Percentiles rank a stretch among this genome's conserved stretches.
phyloP scores from a whole-genome alignment of 1,139 yeast genomes.

The Pichia sp. region DNA sequence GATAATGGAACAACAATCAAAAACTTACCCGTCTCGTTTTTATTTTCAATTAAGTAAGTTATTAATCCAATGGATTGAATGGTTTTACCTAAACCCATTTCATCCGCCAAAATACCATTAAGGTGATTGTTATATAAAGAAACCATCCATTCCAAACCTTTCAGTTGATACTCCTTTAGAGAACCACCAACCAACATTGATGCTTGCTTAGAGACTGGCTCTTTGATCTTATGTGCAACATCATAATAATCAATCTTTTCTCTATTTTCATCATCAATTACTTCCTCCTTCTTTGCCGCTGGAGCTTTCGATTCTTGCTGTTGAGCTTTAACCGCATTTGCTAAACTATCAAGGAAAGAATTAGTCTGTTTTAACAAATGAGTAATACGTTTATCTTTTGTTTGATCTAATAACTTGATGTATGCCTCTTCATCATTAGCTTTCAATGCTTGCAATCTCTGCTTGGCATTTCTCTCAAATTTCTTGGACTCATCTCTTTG shows the following conservation, averaged over 20 bases:
- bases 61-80: slow-evolving; percentile 76
- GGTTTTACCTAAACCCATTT: slow-evolving; percentile 89
- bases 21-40: slow-evolving; percentile 61
- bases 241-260: slow-evolving; percentile 65
- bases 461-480: slow-evolving; percentile 69
- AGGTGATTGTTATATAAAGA: slow-evolving; percentile 86
- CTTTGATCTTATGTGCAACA: slow-evolving; percentile 70
- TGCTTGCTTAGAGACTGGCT: slow-evolving; percentile 59
- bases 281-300: slow-evolving; percentile 25
- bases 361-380: slow-evolving; percentile 73
- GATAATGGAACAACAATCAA: slow-evolving; percentile 79
- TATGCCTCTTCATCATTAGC: slow-evolving; percentile 83
- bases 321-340: slow-evolving; percentile 70
- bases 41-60: slow-evolving; percentile 64
- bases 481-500: slow-evolving; percentile 72
- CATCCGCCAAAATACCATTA: slow-evolving; percentile 92
- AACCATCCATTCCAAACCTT: slow-evolving; percentile 98
- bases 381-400: slow-evolving; percentile 77
- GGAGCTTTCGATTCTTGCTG: slow-evolving; percentile 48
- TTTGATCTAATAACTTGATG: slow-evolving; percentile 69
- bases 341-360: slow-evolving; percentile 64
- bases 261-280: slow-evolving; percentile 8
- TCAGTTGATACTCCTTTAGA: slow-evolving; percentile 85
- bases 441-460: slow-evolving; percentile 78
- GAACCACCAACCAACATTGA: slow-evolving; percentile 73